These are phyloP conservation scores for Capsicum pubescens DNA, from an alignment of 257 asterid species.

Conservation along the genomic window DNA sequence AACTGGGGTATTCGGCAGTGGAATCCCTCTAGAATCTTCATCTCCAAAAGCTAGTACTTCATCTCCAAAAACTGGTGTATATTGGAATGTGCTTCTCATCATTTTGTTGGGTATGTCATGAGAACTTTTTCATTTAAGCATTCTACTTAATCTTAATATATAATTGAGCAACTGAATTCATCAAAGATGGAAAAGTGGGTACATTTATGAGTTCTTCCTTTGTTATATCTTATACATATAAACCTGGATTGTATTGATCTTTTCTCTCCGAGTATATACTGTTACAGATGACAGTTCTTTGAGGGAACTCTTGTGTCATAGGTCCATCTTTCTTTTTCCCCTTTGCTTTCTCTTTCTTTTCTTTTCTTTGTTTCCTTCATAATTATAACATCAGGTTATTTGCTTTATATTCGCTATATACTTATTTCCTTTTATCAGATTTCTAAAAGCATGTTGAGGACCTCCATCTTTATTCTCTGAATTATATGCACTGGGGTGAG, in stretches of 20 bases:
- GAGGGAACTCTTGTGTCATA: constrained; percentile 3
- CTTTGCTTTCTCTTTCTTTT: no score
- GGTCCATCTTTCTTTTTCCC: background rate
- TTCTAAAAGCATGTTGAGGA: constrained; percentile 76
- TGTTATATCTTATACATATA: background rate
- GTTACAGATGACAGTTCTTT: background rate
- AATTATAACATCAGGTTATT: background rate
- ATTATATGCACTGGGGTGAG: constrained; percentile 87
- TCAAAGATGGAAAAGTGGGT: background rate
- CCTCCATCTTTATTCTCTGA: constrained; percentile 84
- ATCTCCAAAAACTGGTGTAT: no score
- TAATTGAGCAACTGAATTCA: background rate
- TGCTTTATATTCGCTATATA: background rate
- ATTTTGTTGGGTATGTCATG: no score
- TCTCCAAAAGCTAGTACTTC: no score
- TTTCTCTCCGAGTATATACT: background rate
- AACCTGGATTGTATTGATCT: constrained; percentile 13
- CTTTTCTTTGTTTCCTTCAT: background rate
- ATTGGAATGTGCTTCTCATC: no score
- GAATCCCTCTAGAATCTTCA: no score
- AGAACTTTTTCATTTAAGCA: no score
- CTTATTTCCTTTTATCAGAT: background rate
- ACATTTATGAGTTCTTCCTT: background rate
- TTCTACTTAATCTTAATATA: no score
- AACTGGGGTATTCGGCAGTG: no score